These are phyloP conservation scores for Medicago arabica DNA, from an alignment of 306 rosid genomes.

Conservation along the genomic window DNA sequence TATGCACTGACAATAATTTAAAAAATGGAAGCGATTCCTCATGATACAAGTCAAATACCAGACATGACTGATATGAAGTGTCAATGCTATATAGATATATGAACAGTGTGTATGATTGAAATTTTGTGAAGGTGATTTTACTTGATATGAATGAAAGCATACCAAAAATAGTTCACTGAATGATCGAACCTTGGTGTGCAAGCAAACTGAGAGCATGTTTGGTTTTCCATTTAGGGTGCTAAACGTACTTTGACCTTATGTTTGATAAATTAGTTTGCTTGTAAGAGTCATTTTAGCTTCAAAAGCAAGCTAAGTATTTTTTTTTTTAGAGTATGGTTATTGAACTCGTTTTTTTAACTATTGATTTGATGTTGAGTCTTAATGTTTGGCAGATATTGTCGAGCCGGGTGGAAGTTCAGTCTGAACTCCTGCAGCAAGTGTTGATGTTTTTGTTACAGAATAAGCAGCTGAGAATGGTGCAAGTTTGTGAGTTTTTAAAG, in stretches of 20 bases:
- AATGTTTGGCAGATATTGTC: constrained; percentile 65
- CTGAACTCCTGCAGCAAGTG: constrained; percentile 84
- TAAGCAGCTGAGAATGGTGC: constrained; percentile 64
- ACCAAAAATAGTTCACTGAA: constrained; percentile 2
- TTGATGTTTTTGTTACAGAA: constrained; percentile 65
- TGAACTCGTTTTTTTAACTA: neutral
- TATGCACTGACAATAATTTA: too few species aligned
- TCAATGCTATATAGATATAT: neutral
- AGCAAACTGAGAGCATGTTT: neutral
- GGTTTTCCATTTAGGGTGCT: neutral
- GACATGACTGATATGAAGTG: neutral
- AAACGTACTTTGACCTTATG: neutral
- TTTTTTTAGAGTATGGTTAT: neutral
- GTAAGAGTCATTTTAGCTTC: neutral
- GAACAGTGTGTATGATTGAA: neutral
- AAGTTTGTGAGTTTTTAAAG: constrained; percentile 73
- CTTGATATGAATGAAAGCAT: constrained; percentile 8
- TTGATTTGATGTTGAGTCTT: constrained; percentile 16
- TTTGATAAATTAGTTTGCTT: neutral
- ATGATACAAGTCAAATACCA: neutral
- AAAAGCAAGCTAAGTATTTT: neutral
- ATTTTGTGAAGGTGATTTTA: constrained; percentile 5
- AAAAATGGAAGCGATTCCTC: neutral
- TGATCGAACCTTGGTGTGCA: neutral
- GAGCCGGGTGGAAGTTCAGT: constrained; percentile 70